Base-by-base conservation (phyloP, 345 rosid species). In the Ceriops decandra region DNA sequence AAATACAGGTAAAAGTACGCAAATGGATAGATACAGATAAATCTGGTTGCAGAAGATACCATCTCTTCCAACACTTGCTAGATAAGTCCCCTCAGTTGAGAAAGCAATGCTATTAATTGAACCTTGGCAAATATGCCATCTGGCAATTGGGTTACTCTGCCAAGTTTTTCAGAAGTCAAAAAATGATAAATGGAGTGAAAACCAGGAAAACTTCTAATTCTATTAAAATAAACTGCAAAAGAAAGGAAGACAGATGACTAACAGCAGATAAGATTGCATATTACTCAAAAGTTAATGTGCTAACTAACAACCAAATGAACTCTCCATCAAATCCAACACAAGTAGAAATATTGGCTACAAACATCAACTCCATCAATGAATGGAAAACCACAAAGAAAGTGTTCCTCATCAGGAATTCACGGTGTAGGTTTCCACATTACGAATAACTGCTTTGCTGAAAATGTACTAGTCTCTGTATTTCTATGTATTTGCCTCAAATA, bases 91-190 rank as follows among this genome's bases (percentile, higher is more conserved):
- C 54, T 92, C 99, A 52, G 70, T 64, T 31, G 99, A 95, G 87
- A 95, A 92, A 65, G 89, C 80, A 67, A 95, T 79, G 84, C 92
- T 81, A 79, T 95, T 95, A 51, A 95, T 84, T 78, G 99, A 80
- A 77, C 99, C 93, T 82, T 84, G 98, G 81, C 97, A 85, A 63
- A 90, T 84, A 85, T 92, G 99, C 99, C 99, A 95, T 81, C 99
- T 89, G 16, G 97, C 91, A 70, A 92, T 76, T 38, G 99, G 99
- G 74, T 95, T 92, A 77, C 98, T 90, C 99, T 95, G 89, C 87
- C 86, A 51, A 64, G 36, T 76, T 68, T 72, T 62, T 67, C 24
- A 32, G 31, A 72, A 75, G 60, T 82, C 56, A 75, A 64, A 35
- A 74, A 52, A 33, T 47, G 21, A 67, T 60, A 24, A 49, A 22